Base-by-base conservation (phyloP, 1,284 basidiomycete species). In the Bjerkandera adusta region DNA sequence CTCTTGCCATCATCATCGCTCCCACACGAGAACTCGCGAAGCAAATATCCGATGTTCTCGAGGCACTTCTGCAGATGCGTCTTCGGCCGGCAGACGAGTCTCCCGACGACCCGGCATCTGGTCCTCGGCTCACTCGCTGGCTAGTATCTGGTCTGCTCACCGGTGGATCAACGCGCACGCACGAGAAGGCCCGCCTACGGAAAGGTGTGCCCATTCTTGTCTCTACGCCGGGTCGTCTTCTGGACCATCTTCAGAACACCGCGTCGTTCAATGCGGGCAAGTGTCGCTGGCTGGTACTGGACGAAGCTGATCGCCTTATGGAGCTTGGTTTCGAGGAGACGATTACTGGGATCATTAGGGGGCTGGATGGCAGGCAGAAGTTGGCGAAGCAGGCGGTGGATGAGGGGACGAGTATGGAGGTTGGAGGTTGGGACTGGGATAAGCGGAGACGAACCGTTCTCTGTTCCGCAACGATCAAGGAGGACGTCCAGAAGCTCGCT, bases 381-480 rank as follows among this genome's bases (percentile, higher is more conserved):
- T 76, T 89, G 22, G 91, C 85, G 25, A 69, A 85, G 25, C 79
- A 86, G 53, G 89, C 89, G 1, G 75, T 85, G 41, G 68, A 80
- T 49, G 85, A 89, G 53, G 86, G 83, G 3, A 83, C 76, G 51
- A 81, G 78, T 34, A 68, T 70, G 66, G 89, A 87, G 61, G 83
- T 89, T 2, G 85, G 85, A n/a, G 85, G 83, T 0, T 92, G 89
- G 89, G 89, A 92, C 62, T 96, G 91, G 91, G 71, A 77, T 12
- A 69, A 79, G 34, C 73, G 79, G 41, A 73, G 89, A 55, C 76
- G 91, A 55, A 96, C 93, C 0, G 75, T 99, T 13, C 77, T 99
- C 11, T 99, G 97, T 74, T 97, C 94, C 6, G 97, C 97, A 3
- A 99, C 97, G 0, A 92, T 99, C 33, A 81, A 89, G 45, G 94